Conservation (phyloP, 176 grass and related monocot species). For the Paspalum vaginatum region DNA sequence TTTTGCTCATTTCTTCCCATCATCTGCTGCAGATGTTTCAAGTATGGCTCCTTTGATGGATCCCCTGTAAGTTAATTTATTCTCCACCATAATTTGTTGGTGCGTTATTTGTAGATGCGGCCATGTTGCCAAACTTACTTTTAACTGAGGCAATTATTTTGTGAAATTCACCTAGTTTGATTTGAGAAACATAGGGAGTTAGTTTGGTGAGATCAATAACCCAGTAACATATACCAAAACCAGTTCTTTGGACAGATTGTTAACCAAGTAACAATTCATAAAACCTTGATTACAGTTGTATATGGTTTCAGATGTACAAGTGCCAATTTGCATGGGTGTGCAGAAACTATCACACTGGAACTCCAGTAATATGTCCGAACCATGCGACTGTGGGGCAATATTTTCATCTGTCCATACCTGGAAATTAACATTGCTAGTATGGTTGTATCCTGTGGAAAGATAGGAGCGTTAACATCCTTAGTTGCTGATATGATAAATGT, state of each 20-base stretch:
- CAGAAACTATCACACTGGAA: background rate
- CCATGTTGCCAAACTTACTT: constrained; percentile 16
- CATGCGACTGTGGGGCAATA: background rate
- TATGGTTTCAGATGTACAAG: background rate
- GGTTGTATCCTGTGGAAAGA: background rate
- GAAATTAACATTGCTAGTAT: background rate
- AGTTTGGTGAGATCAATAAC: constrained; percentile 4
- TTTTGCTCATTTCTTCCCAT: constrained; percentile 95
- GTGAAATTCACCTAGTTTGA: constrained; percentile 18
- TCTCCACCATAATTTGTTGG: background rate
- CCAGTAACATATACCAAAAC: background rate
- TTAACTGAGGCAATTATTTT: constrained; percentile 28
- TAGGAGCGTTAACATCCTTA: constrained; percentile 4
- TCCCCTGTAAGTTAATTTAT: constrained; percentile 77
- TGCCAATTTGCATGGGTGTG: background rate
- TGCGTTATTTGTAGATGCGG: constrained; percentile 17
- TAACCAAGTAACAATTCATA: background rate
- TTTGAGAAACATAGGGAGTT: constrained; percentile 19
- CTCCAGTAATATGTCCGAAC: background rate
- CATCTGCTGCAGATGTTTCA: constrained; percentile 81
- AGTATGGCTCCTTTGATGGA: constrained; percentile 90
- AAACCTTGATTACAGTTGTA: background rate
- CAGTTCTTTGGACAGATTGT: background rate
- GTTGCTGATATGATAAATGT: background rate
- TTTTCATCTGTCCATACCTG: background rate